A percentile compares a stretch with the other conserved stretches of the same genome.
phyloP scores from a whole-genome alignment of 176 grass and related monocot genomes.

The Triticum dicoccoides region DNA sequence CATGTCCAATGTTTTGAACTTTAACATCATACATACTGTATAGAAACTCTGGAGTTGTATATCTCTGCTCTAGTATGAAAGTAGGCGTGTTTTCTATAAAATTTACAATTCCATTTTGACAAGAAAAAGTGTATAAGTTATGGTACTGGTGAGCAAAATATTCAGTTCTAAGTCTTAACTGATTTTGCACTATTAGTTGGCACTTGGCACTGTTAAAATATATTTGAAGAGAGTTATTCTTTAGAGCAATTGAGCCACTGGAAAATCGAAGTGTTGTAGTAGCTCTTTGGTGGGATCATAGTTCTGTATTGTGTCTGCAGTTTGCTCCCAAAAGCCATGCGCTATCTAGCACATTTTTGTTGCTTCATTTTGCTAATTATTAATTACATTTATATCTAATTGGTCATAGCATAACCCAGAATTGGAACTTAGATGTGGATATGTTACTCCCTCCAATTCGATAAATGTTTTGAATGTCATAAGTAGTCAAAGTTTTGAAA shows the following conservation, averaged over 20 bases:
- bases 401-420: not conserved
- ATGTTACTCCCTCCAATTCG: not conserved
- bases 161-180: not conserved
- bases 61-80: not conserved
- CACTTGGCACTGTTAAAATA: not conserved
- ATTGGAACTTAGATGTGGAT: not conserved
- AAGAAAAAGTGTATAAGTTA: not conserved
- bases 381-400: conserved; percentile 4
- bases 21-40: not conserved
- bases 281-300: not conserved
- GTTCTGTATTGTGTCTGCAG: not conserved
- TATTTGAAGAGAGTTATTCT: not conserved
- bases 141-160: not conserved
- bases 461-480: not conserved
- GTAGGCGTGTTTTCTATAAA: not conserved
- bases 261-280: not conserved
- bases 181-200: not conserved
- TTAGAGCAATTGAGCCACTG: not conserved
- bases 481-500: not conserved
- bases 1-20: not conserved
- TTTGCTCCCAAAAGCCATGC: not conserved
- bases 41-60: not conserved
- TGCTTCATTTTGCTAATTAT: not conserved
- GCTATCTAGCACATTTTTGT: not conserved
- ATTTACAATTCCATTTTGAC: conserved; percentile 20